These are phyloP conservation scores for Lablab purpureus DNA, from an alignment of 306 rosid species.

Conservation along the genomic window DNA sequence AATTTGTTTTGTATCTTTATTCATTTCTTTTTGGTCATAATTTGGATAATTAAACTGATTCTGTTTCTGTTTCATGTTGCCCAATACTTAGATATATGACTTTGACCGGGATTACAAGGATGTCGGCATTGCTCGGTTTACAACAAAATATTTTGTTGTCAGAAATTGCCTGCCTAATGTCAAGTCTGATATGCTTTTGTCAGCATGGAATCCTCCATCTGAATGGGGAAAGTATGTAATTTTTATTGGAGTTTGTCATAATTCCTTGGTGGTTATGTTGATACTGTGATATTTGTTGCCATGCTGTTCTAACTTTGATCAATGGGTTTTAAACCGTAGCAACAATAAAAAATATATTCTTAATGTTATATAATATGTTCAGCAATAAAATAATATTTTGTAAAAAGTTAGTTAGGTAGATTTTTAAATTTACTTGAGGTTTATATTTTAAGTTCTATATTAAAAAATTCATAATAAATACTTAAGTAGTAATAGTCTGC, in stretches of 20 bases:
- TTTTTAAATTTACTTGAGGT: neutral
- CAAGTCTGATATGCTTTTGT: conserved; percentile 96
- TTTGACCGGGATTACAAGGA: conserved; percentile 99
- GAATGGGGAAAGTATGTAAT: conserved; percentile 94
- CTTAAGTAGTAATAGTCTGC: neutral
- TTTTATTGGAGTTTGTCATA: conserved; percentile 42
- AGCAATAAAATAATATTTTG: neutral
- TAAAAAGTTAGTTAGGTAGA: neutral
- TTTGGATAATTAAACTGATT: conserved; percentile 50
- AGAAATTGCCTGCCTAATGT: conserved; percentile 90
- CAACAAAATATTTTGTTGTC: conserved; percentile 90
- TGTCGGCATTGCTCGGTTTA: conserved; percentile 92
- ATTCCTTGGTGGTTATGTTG: conserved; percentile 44
- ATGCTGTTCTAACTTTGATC: conserved; percentile 27
- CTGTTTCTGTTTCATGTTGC: conserved; percentile 36
- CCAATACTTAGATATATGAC: conserved; percentile 73
- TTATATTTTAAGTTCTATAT: neutral
- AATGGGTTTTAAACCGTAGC: neutral
- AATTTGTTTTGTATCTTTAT: conserved; percentile 21
- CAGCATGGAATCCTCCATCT: conserved; percentile 94
- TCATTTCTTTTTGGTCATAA: conserved; percentile 31
- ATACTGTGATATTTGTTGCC: conserved; percentile 38
- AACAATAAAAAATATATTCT: neutral
- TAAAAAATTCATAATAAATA: neutral
- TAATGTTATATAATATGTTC: neutral